These are phyloP conservation scores for Trichoderma polysporum DNA, from an alignment of 2,329 filamentous ascomycete species.

Conservation along the genomic window DNA sequence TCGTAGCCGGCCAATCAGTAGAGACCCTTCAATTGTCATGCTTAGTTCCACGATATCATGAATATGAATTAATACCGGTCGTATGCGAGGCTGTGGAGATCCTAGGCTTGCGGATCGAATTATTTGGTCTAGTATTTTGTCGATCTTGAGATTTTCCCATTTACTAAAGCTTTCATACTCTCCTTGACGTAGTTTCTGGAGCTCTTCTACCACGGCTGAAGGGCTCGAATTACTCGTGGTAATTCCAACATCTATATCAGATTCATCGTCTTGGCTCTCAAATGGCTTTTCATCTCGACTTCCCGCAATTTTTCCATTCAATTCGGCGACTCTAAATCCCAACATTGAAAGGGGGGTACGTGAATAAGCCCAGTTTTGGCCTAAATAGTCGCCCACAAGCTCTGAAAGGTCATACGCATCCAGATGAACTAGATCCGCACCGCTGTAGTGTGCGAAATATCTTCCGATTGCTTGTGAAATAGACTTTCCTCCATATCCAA, in stretches of 20 bases:
- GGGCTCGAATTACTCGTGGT: slow-evolving; percentile 32
- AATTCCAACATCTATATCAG: slow-evolving; percentile 35
- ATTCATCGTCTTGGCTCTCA: slow-evolving; percentile 37
- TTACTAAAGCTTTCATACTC: slow-evolving; percentile 41
- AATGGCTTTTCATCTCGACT: slow-evolving; percentile 40
- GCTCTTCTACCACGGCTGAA: slow-evolving; percentile 43
- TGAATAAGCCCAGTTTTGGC: slow-evolving; percentile 54
- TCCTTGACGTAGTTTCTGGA: slow-evolving; percentile 44
- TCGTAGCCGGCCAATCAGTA: slow-evolving; percentile 69
- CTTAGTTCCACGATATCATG: slow-evolving; percentile 79
- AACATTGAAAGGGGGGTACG: slow-evolving; percentile 53
- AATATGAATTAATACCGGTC: slow-evolving; percentile 70
- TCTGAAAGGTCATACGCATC: slow-evolving; percentile 69
- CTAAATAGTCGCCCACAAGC: slow-evolving; percentile 68
- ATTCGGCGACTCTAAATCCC: slow-evolving; percentile 56
- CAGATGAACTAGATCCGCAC: slow-evolving; percentile 66
- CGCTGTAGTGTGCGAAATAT: slow-evolving; percentile 59
- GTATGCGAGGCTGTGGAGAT: slow-evolving; percentile 34
- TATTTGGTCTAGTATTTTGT: slow-evolving; percentile 57
- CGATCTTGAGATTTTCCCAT: slow-evolving; percentile 63
- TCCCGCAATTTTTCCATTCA: slow-evolving; percentile 53
- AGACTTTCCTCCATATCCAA: slow-evolving; percentile 40
- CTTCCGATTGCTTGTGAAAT: slow-evolving; percentile 55
- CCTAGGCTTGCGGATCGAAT: slow-evolving; percentile 47
- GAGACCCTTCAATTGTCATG: slow-evolving; percentile 65